Conservation (phyloP, 139 green algal species). For the Chloropicon primus region DNA sequence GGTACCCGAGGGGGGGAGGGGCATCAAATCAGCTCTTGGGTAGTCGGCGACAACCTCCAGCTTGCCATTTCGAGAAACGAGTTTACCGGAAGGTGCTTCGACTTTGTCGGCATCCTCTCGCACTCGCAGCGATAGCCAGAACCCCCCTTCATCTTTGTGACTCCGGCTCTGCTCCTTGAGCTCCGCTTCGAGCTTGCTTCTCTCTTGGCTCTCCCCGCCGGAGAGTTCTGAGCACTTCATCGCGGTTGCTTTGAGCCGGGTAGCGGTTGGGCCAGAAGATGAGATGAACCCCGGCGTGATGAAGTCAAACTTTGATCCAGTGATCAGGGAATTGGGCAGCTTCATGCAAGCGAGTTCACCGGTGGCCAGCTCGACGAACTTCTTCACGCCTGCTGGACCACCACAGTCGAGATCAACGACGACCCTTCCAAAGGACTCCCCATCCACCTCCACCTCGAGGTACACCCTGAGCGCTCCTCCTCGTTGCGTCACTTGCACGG, state of each 20-base stretch:
- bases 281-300: background rate
- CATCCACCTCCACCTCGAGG: background rate
- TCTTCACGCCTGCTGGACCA: background rate
- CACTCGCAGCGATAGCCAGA: background rate
- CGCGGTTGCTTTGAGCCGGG: background rate
- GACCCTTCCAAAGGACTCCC: background rate
- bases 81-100: background rate
- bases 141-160: background rate
- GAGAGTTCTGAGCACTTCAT: no score
- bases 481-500: background rate
- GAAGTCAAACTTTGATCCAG: background rate
- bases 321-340: background rate
- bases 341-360: background rate
- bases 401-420: background rate
- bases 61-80: background rate
- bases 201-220: no score
- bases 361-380: background rate
- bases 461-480: background rate
- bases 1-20: background rate
- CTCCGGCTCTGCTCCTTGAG: background rate
- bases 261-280: background rate
- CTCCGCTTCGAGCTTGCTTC: background rate
- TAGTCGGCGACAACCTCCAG: background rate
- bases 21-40: background rate
- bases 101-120: background rate